These are phyloP conservation scores for Suillus spraguei DNA, from an alignment of 768 basidiomycete species.

Conservation along the genomic window DNA sequence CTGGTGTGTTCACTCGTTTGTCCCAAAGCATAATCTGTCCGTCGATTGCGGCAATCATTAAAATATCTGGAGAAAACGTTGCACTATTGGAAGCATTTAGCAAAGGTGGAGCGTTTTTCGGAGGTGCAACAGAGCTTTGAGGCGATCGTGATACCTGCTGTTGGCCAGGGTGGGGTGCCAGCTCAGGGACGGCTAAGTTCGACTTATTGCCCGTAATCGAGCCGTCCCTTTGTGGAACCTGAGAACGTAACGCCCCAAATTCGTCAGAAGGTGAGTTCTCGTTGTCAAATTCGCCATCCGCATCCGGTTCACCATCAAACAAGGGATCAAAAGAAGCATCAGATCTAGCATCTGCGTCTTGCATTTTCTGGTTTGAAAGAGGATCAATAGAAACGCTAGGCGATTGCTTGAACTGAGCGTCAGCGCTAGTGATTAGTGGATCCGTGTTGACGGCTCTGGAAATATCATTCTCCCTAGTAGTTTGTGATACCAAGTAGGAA, in stretches of 20 bases:
- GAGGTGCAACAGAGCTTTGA: constrained; percentile 48
- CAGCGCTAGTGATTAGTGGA: constrained; percentile 19
- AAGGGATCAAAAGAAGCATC: constrained; percentile 86
- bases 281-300: constrained; percentile 46
- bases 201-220: constrained; percentile 16
- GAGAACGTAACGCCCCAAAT: constrained; percentile 20
- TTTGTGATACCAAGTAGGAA: constrained; percentile 11
- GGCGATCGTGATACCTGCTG: constrained; percentile 31
- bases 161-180: constrained; percentile 22
- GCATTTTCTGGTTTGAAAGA: constrained; percentile 26
- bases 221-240: constrained; percentile 19
- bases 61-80: constrained; percentile 75
- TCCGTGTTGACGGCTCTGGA: constrained; percentile 27
- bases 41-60: constrained; percentile 90
- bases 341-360: constrained; percentile 66
- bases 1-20: constrained; percentile 63
- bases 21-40: constrained; percentile 95
- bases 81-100: constrained; percentile 62
- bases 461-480: constrained; percentile 18
- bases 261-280: constrained; percentile 20
- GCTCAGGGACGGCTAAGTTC: constrained; percentile 34
- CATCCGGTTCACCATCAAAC: constrained; percentile 84
- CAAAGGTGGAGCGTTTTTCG: constrained; percentile 77
- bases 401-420: constrained; percentile 14
- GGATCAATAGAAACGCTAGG: constrained; percentile 26